Evolutionary conservation across 1,284 basidiomycete species (phyloP).

Genomic region (Kwoniella shivajii): DNA sequence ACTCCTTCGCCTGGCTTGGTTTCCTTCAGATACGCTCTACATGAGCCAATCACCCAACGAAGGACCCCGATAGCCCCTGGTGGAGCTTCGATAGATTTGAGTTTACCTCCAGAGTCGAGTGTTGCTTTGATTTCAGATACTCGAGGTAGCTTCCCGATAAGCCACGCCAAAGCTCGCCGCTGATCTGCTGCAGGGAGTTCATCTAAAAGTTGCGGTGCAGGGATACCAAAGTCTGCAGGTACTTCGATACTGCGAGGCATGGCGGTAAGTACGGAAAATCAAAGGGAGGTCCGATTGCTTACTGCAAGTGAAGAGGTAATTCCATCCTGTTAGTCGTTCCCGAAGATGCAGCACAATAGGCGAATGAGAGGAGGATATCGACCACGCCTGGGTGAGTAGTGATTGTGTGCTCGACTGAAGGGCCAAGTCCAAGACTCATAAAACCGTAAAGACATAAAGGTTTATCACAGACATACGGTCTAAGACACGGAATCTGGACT

Average conservation of each 20-base stretch:
- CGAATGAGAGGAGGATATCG: constrained; percentile 31
- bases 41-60: constrained; percentile 32
- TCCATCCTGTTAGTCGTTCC: constrained; percentile 22
- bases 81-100: constrained; percentile 12
- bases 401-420: constrained; percentile 33
- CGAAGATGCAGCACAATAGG: constrained; percentile 23
- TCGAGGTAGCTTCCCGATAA: constrained; percentile 28
- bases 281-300: not conserved
- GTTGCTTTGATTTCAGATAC: constrained; percentile 21
- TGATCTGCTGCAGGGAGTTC: constrained; percentile 6
- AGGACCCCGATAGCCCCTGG: constrained; percentile 25
- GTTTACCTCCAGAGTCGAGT: constrained; percentile 15
- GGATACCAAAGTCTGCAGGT: constrained; percentile 13
- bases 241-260: constrained; percentile 20
- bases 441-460: constrained; percentile 30
- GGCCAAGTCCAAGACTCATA: constrained; percentile 33
- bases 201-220: constrained; percentile 9
- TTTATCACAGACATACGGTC: constrained; percentile 34
- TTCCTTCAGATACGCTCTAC: constrained; percentile 33
- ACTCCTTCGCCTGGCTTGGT: constrained; percentile 26
- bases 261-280: not conserved
- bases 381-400: constrained; percentile 29
- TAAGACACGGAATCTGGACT: constrained; percentile 23
- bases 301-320: constrained; percentile 24
- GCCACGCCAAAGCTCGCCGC: constrained; percentile 19